Conservation (phyloP, 176 grass and related monocot genomes). For the Aegilops sharonensis region DNA sequence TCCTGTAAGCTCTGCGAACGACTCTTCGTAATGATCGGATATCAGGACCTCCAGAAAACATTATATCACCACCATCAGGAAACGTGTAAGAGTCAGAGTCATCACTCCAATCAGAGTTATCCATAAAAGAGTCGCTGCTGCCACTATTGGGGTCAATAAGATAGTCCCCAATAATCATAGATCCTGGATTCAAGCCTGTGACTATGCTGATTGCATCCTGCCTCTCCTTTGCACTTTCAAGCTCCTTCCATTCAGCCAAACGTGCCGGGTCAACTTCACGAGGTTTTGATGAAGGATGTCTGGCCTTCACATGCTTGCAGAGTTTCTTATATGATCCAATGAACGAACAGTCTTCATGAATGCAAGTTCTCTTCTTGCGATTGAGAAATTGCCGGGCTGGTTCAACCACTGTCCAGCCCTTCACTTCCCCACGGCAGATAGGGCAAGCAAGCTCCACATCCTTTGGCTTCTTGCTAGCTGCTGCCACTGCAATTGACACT, state of each 20-base stretch:
- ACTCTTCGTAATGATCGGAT: neutral
- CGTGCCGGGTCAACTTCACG: conserved; percentile 54
- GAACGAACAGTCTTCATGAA: conserved; percentile 66
- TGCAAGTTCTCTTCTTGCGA: conserved; percentile 65
- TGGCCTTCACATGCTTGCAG: conserved; percentile 58
- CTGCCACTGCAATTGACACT: neutral
- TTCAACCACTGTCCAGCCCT: conserved; percentile 80
- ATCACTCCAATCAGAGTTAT: neutral
- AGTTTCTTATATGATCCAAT: conserved; percentile 61
- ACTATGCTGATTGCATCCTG: conserved; percentile 82
- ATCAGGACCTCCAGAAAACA: neutral
- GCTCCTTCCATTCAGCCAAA: conserved; percentile 57
- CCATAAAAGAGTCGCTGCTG: conserved; percentile 8
- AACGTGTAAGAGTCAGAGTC: neutral
- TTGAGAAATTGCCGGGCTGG: conserved; percentile 67
- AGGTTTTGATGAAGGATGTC: conserved; percentile 57
- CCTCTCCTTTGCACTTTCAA: conserved; percentile 70
- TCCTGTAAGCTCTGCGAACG: conserved; percentile 1
- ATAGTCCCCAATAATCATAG: conserved; percentile 63
- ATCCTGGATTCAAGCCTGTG: conserved; percentile 64
- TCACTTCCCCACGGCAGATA: conserved; percentile 75
- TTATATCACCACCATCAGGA: neutral
- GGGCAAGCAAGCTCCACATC: conserved; percentile 62
- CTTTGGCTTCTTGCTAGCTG: conserved; percentile 38
- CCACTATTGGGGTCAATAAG: conserved; percentile 57